Evolutionary conservation across 2,329 filamentous ascomycete genomes (phyloP), one percentile per base, ranked within the genome.

Genomic region (Nemania diffusa): DNA sequence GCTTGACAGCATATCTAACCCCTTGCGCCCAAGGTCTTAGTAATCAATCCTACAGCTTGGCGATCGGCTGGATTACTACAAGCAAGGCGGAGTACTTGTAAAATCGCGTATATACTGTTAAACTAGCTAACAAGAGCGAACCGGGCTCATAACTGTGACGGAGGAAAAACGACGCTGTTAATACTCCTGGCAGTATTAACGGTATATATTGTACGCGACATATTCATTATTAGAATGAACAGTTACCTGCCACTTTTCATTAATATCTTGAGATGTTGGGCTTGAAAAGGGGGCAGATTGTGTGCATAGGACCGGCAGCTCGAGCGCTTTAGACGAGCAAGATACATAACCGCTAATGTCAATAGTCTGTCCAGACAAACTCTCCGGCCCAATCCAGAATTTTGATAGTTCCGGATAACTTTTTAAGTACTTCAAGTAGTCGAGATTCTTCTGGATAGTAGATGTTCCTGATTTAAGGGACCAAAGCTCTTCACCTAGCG

Each of bases 1-100:
- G 82, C 60, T 80, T 77, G 0, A 79, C 69, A 2, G 82, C 83
- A 67, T 84, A 85, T 59, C 82, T 80, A 37, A 86, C 74, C 17
- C 84, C 84, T n/a, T n/a, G n/a, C n/a, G n/a, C n/a, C n/a, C n/a
- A n/a, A n/a, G n/a, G n/a, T n/a, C n/a, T n/a, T n/a, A n/a, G n/a
- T n/a, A n/a, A n/a, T n/a, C n/a, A n/a, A n/a, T n/a, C n/a, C n/a
- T n/a, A n/a, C n/a, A n/a, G n/a, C n/a, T n/a, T n/a, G n/a, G n/a
- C n/a, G n/a, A n/a, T n/a, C n/a, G n/a, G n/a, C n/a, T n/a, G n/a
- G n/a, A n/a, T n/a, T n/a, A n/a, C n/a, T n/a, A n/a, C n/a, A n/a
- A n/a, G n/a, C n/a, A n/a, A n/a, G n/a, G n/a, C n/a, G n/a, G n/a
- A n/a, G n/a, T n/a, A n/a, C n/a, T n/a, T n/a, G n/a, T n/a, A n/a